A percentile compares a stretch with the other conserved stretches of the same genome.
phyloP scores from a whole-genome alignment of 768 basidiomycete genomes.

The Cystofilobasidium ferigula region DNA sequence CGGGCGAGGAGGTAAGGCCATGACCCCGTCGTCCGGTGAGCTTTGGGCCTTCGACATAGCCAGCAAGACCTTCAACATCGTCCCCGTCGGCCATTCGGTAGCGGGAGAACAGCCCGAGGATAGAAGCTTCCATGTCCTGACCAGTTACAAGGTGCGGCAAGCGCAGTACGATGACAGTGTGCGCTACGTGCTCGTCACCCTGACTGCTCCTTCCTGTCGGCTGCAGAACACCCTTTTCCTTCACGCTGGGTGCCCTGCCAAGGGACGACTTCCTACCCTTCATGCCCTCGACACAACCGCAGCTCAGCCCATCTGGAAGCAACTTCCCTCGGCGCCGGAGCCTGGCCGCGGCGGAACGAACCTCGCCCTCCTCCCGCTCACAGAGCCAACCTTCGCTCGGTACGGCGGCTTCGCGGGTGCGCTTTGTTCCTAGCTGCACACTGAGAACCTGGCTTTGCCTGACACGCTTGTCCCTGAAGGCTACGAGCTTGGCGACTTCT shows the following conservation, averaged over 20 bases:
- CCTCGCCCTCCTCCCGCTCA: conserved; percentile 34
- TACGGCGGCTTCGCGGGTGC: conserved; percentile 37
- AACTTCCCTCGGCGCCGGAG: conserved; percentile 37
- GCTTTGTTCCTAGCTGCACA: conserved; percentile 15
- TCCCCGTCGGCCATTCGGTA: conserved; percentile 1
- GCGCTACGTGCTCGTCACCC: neutral
- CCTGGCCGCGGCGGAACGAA: conserved; percentile 42
- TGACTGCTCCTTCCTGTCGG: neutral
- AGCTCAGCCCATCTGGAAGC: conserved; percentile 32
- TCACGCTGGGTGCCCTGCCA: conserved; percentile 42
- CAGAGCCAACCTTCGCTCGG: conserved; percentile 37
- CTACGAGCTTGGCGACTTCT: conserved; percentile 39
- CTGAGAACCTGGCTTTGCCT: too few relatives aligned
- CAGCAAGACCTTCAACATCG: conserved; percentile 10
- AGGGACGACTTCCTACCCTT: conserved; percentile 39
- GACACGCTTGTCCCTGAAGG: conserved; percentile 30
- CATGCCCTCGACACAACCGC: conserved; percentile 37
- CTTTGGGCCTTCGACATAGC: conserved; percentile 13
- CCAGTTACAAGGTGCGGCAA: conserved; percentile 33
- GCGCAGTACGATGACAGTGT: too few relatives aligned
- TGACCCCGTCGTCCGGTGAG: conserved; percentile 29
- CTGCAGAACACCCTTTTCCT: conserved; percentile 38
- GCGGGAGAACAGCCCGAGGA: conserved; percentile 35
- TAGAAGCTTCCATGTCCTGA: conserved; percentile 41
- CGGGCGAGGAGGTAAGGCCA: conserved; percentile 42